A percentile compares a stretch with the other conserved stretches of the same genome.
Evolutionary conservation across 1,139 yeast genomes (phyloP).

Genomic region (Geotrichum armillariae): DNA sequence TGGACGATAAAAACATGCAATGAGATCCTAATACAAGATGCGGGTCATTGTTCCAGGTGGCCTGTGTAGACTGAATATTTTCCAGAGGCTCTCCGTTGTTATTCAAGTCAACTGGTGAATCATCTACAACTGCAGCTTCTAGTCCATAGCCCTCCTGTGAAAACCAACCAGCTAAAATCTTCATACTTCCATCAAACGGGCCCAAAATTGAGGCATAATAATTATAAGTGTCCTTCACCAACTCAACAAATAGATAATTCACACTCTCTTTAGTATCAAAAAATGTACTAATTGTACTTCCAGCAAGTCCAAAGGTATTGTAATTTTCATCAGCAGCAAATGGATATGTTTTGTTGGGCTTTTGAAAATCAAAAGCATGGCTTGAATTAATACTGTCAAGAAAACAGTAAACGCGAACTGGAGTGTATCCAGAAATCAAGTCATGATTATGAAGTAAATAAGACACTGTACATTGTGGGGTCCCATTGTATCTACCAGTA

Average conservation of each 20-base stretch:
- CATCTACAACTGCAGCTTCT: neutral
- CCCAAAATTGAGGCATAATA: no score
- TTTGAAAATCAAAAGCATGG: no score
- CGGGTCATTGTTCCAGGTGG: no score
- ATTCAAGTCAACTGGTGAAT: neutral
- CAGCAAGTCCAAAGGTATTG: neutral
- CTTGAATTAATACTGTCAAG: neutral
- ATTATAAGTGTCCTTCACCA: neutral
- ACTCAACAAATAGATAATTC: slow-evolving; percentile 10
- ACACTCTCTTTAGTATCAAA: slow-evolving; percentile 9
- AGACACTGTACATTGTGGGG: slow-evolving; percentile 2
- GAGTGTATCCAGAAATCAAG: neutral
- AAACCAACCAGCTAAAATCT: neutral
- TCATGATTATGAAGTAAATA: neutral
- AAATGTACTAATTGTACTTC: neutral
- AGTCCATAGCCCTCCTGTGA: neutral
- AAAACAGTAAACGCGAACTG: slow-evolving; percentile 3
- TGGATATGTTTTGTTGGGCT: no score
- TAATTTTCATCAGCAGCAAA: neutral
- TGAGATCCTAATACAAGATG: neutral
- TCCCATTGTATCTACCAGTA: neutral
- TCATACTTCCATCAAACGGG: neutral
- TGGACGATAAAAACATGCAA: neutral
- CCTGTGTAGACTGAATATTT: neutral
- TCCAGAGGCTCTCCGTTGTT: neutral